These are phyloP conservation scores for Aspergillus ustus DNA, from an alignment of 2,329 filamentous ascomycete species.

Conservation along the genomic window DNA sequence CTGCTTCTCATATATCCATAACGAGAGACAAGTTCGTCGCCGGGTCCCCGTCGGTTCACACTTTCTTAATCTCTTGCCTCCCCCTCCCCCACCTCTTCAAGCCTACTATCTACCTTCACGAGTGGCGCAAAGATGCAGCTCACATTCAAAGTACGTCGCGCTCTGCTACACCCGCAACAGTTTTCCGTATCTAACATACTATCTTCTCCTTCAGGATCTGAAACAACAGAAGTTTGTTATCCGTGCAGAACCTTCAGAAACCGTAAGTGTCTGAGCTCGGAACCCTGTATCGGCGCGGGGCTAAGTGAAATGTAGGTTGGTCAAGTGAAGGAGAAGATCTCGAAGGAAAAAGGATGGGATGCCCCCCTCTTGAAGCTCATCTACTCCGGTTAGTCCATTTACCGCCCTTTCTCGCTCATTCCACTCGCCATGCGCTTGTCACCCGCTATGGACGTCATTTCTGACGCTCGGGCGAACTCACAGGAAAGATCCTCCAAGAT, in stretches of 20 bases:
- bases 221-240: slow-evolving; percentile 99
- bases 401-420: background rate
- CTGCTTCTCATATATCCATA: background rate
- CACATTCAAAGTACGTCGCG: slow-evolving; percentile 66
- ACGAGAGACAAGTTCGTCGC: slow-evolving; percentile 2
- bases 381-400: slow-evolving; percentile 78
- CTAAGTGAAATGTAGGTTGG: slow-evolving; percentile 68
- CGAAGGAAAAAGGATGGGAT: slow-evolving; percentile 92
- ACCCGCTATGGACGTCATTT: background rate
- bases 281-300: slow-evolving; percentile 36
- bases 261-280: slow-evolving; percentile 62
- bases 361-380: slow-evolving; percentile 91
- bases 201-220: slow-evolving; percentile 69
- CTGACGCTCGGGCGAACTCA: slow-evolving; percentile 24
- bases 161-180: slow-evolving; percentile 18
- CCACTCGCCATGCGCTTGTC: background rate
- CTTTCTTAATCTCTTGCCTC: slow-evolving; percentile 12
- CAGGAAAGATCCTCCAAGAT: slow-evolving; percentile 98
- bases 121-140: slow-evolving; percentile 64
- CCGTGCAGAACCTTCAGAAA: slow-evolving; percentile 90
- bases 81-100: slow-evolving; percentile 24
- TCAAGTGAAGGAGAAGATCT: slow-evolving; percentile 89
- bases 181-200: slow-evolving; percentile 24
- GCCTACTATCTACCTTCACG: slow-evolving; percentile 31
- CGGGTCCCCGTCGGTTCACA: slow-evolving; percentile 1